Percentiles rank a stretch among this genome's conserved stretches.
Evolutionary conservation across 2,329 filamentous ascomycete genomes (phyloP).

Genomic region (Fusarium albosuccineum): DNA sequence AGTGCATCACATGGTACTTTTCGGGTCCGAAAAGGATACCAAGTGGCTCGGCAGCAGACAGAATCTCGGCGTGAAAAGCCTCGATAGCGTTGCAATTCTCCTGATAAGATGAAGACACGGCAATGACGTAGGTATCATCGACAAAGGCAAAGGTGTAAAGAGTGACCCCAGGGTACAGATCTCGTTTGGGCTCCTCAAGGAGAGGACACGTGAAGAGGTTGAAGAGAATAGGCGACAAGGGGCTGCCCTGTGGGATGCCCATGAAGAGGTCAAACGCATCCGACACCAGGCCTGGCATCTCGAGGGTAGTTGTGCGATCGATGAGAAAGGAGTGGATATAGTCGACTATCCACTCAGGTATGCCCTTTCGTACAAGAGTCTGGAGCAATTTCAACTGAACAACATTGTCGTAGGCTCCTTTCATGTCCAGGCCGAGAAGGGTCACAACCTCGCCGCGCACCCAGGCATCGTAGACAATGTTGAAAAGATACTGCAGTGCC

Average conservation of each 20-base stretch:
- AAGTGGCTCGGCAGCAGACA: not conserved
- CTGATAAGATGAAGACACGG: not conserved
- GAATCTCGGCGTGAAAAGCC: not conserved
- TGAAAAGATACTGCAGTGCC: conserved; percentile 2
- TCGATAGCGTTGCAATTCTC: not conserved
- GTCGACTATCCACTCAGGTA: conserved; percentile 10
- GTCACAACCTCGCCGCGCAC: not conserved
- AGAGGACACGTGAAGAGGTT: not conserved
- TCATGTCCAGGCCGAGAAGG: conserved; percentile 21
- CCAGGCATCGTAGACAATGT: conserved; percentile 10
- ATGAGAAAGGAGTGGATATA: conserved; percentile 23
- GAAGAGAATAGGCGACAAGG: not conserved
- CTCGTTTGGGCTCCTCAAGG: not conserved
- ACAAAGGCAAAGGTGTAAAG: not conserved
- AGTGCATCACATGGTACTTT: conserved; percentile 1
- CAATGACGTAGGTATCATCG: not conserved
- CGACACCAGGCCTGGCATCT: not conserved
- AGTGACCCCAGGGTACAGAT: not conserved
- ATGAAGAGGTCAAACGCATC: not conserved
- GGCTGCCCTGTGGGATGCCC: conserved; percentile 14
- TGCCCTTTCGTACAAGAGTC: not conserved
- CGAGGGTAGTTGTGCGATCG: not conserved
- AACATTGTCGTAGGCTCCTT: conserved; percentile 18
- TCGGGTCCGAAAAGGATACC: not conserved
- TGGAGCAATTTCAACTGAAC: conserved; percentile 4